Evolutionary conservation across 1,139 yeast species (phyloP), one percentile per base, ranked within the genome.

Genomic region (Kodamaea anthophila): DNA sequence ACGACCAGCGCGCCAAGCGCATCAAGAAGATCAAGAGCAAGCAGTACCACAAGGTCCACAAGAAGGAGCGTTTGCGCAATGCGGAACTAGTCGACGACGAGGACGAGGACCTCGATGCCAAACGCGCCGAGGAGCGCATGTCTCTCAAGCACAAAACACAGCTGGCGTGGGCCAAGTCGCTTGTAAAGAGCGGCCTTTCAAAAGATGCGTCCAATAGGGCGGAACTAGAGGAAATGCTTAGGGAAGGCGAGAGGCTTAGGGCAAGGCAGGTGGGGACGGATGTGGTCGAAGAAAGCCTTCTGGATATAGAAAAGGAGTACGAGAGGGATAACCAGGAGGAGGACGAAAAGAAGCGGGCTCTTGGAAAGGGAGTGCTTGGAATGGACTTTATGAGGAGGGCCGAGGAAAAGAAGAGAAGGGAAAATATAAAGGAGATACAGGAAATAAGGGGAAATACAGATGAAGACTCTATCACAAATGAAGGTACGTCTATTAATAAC

Each of bases 331-430:
- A 49, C 2, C 65, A 55, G 7, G 51, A 48, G 2, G 60, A 56
- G 18, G 58, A 53, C 9, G 52, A 46, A 15, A 42, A 42, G 9
- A 60, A 66, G 27, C 56, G 61, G 29, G 60, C 61, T 15, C 55
- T 82, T 13, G 93, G 94, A 12, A 87, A 87, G 52, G 96, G 97
- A 36, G 80, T 91, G 15, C 60, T 88, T 63, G 82, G 77, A 27
- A 91, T 91, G 97, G 94, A 87, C 42, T 91, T 91, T 53, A 87
- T 88, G 96, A 78, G 72, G 43, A 82, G 80, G 40, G 96, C 96
- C 2, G 91, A 80, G 41, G 78, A 75, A 29, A 70, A 76, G 46
- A 70, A 73, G 40, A 70, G 60, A 35, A 65, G 67, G 36, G 72
- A 67, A 26, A 83, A 82, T 50, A 55, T 65, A 33, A 64, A 66